phyloP scores from a whole-genome alignment of 805 yeast genomes.

The Komagataella ulmi region DNA sequence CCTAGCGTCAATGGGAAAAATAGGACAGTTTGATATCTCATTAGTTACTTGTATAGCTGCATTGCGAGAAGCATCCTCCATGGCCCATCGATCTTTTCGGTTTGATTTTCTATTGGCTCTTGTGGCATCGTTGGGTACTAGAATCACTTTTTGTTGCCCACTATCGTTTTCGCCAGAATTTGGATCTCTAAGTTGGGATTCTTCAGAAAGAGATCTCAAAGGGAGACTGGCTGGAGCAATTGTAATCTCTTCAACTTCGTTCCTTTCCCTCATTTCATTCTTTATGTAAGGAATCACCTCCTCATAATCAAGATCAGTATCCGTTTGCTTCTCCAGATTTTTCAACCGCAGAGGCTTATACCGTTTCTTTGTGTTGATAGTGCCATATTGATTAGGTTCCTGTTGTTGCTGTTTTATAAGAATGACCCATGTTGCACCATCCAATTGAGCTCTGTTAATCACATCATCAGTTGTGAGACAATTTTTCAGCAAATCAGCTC shows the following conservation, averaged over 20 bases:
- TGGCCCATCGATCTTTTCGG: slow-evolving; percentile 62
- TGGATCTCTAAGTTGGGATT: slow-evolving; percentile 3
- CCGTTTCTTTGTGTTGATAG: slow-evolving; percentile 24
- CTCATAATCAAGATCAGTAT: slow-evolving; percentile 58
- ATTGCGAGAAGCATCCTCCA: slow-evolving; percentile 59
- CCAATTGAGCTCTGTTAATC: slow-evolving; percentile 43
- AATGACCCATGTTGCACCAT: slow-evolving; percentile 68
- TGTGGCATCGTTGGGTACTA: slow-evolving; percentile 72
- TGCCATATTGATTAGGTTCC: slow-evolving; percentile 1
- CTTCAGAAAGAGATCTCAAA: not conserved
- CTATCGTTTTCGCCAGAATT: slow-evolving; percentile 13
- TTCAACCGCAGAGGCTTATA: slow-evolving; percentile 70
- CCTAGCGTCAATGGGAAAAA: slow-evolving; percentile 64
- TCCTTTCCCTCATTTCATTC: slow-evolving; percentile 8
- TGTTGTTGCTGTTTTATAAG: slow-evolving; percentile 40
- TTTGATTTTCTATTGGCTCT: slow-evolving; percentile 64
- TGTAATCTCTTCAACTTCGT: slow-evolving; percentile 2
- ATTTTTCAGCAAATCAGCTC: slow-evolving; percentile 53
- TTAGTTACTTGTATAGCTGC: slow-evolving; percentile 43
- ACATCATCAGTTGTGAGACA: slow-evolving; percentile 48
- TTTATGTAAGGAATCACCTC: slow-evolving; percentile 42
- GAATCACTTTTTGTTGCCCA: slow-evolving; percentile 39
- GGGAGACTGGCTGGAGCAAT: not conserved
- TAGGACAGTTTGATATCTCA: slow-evolving; percentile 51
- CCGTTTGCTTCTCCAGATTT: slow-evolving; percentile 45